Evolutionary conservation across 805 yeast species (phyloP), one percentile per base, ranked within the genome.

Genomic region (Candida sithepensis): DNA sequence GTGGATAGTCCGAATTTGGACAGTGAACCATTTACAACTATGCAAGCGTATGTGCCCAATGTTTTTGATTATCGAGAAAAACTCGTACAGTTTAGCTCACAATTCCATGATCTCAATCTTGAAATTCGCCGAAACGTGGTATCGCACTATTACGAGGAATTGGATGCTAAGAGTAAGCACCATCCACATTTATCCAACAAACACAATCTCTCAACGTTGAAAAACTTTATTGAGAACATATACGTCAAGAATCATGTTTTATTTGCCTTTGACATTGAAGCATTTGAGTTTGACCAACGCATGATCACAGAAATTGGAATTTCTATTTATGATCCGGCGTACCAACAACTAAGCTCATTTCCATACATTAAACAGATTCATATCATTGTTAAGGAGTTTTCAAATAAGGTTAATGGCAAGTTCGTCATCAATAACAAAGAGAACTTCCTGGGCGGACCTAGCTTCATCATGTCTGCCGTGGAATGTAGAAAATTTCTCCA

Each of bases 221-320:
- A 41, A 19, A 14, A 28, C 2, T 19, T 33, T 18, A 33, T 48
- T 12, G 37, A 37, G 6, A n/a, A 6, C 13, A 24, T 47, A 6
- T 51, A 48, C 19, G 1, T 5, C 1, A 44, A 33, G 19, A 30
- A 28, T 7, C 38, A 40, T 9, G 26, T 69, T 3, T 64, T 75
- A n/a, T 66, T 80, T 43, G 67, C 76, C 13, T 61, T 81, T 40
- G 86, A 81, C 59, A 66, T 79, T 2, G 87, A 81, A 58, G 84
- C 84, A 0, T 79, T 62, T 65, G 86, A 81, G 55, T 50, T 55
- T 21, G 63, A 74, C 51, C 65, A 63, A 13, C 56, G 65, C 19
- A 48, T 62, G 7, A 66, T 81, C 7, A 80, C 84, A 0, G 86
- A 81, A 55, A 71, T 81, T 41, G 86, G 86, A 1, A 67, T 81